phyloP scores from a whole-genome alignment of 2,329 filamentous ascomycete genomes.

The Fusarium liriodendri region DNA sequence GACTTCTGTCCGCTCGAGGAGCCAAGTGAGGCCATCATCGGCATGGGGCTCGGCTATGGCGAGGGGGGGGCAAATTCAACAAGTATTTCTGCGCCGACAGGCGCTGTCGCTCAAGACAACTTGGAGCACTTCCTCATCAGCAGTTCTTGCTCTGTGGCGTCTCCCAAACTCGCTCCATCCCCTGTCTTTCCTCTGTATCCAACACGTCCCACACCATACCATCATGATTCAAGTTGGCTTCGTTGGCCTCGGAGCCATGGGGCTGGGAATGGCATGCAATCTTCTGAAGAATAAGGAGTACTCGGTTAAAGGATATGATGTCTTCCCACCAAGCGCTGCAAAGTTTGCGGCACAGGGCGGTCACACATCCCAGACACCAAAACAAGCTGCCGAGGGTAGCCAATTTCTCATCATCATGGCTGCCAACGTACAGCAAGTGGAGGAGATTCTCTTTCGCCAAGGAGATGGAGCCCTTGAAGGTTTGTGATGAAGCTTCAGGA shows the following conservation, averaged over 20 bases:
- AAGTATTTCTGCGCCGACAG: not conserved
- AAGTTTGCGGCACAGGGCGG: not conserved
- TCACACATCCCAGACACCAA: not conserved
- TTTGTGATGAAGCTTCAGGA: not conserved
- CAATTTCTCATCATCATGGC: not conserved
- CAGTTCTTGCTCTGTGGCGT: not conserved
- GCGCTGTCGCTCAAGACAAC: not conserved
- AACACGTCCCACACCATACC: not conserved
- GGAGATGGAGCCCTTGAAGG: not conserved
- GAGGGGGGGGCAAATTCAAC: not conserved
- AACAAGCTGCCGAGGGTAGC: not conserved
- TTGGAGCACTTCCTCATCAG: not conserved
- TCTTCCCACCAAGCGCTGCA: not conserved
- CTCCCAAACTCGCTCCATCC: not conserved
- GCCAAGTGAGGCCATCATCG: not conserved
- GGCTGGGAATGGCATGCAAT: not conserved
- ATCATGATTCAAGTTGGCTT: not conserved
- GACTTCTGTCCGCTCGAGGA: not conserved
- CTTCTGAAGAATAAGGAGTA: not conserved
- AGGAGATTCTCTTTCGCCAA: not conserved
- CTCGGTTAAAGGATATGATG: not conserved
- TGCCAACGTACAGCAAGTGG: not conserved
- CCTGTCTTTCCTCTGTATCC: not conserved
- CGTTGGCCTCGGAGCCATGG: not conserved
- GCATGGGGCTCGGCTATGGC: not conserved